Evolutionary conservation across 345 rosid genomes (phyloP), one percentile per base, ranked within the genome.

Genomic region (Theobroma cacao): DNA sequence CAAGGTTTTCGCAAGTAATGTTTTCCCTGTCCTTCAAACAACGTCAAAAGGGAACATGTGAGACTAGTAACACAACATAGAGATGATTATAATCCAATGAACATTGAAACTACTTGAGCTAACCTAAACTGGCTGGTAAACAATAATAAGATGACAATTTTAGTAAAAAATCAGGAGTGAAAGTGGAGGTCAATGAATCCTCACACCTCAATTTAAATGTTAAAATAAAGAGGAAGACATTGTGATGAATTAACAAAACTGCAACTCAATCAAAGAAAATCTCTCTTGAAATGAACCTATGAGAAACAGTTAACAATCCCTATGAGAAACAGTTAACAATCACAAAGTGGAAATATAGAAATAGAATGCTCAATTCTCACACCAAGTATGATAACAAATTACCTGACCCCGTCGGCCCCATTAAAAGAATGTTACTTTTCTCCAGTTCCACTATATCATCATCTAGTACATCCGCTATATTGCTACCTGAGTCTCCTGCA

Each of bases 351-450:
- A 65, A 18, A 38, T 28, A 53, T 40, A 33, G 31, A 66, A 53
- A 28, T 33, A 52, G 45, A 41, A 38, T 0, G 41, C 26, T 18
- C 24, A 75, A 28, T 17, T 22, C 33, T 17, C 24, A 41, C 20
- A 38, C 52, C 20, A 67, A 77, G 56, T 53, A 55, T 41, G 20
- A 77, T 12, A 72, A 50, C 15, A 85, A 72, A 79, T 88, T 83
- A 97, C 99, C 99, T 83, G 99, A 97, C 61, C 99, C 98, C 38
- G 99, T 97, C 33, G 98, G 99, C 71, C 99, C 99, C 98, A 94
- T 93, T 33, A 97, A 78, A 73, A 97, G 98, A 88, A 97, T 97
- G 84, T 94, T 97, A 89, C 98, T 94, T 86, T 94, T 97, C 92
- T 97, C 99, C 61, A 97, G 92, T 86, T 97, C 99, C 78, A 97